Base-by-base conservation (phyloP, 2,329 filamentous ascomycete genomes). In the Fusarium sp. region DNA sequence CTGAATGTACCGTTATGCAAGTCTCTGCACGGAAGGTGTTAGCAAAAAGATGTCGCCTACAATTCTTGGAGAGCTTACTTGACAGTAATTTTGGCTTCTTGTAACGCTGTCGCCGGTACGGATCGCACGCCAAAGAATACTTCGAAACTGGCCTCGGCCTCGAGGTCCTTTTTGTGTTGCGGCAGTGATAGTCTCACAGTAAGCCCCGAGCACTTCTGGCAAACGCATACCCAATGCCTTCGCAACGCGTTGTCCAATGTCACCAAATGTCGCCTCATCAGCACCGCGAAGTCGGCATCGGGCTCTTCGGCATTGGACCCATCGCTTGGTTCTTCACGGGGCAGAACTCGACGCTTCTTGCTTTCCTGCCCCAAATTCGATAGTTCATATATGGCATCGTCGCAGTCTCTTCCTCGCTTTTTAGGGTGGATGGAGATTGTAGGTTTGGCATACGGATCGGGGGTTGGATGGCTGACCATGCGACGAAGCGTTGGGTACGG, bases 71-170 rank as follows among this genome's bases (percentile, higher is more conserved):
- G 11, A 13, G 12, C 24, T 40, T 30, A 57, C 44, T 57, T 41
- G n/a, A 57, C 46, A 1, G 54, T 57, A n/a, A 57, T 57, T 7
- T 57, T 57, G n/a, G 8, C 54, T 24, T 57, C 54, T 27, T 57
- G 54, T 1, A 57, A 29, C 6, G 44, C 16, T 2, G 25, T 48
- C 3, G 37, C 32, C 4, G 48, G 27, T 14, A 57, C n/a, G 6
- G 34, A 32, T 10, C 37, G 7, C 20, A 52, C 55, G 9, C 55
- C 55, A 20, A 57, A 57, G 13, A 57, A 51, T 6, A 51, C 55
- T 18, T 57, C 55, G n/a, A 57, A 57, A 13, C 24, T 32, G 8
- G 45, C 37, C 45, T 57, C 34, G 5, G 48, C 20, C 25, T 37
- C 20, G 6, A 57, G 32, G 5, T 14, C 27, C 20, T 27, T 25